phyloP scores from a whole-genome alignment of 169 alveolate species.

The Ophryocystis elektroscirrha region DNA sequence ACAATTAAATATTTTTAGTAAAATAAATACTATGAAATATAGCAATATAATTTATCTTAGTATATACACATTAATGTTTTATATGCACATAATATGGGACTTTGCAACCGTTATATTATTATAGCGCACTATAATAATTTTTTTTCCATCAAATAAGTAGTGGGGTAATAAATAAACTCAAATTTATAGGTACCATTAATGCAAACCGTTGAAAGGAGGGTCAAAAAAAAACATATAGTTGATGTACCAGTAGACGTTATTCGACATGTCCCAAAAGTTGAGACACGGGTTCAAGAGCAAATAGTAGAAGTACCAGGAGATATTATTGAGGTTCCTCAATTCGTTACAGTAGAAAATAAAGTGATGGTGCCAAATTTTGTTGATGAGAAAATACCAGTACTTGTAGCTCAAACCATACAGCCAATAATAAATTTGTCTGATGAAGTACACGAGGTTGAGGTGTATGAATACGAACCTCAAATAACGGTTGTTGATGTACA shows the following conservation, averaged over 20 bases:
- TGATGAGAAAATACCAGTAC: background rate
- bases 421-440: background rate
- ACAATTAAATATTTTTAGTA: too few species aligned
- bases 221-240: background rate
- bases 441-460: background rate
- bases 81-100: too few species aligned
- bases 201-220: background rate
- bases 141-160: too few species aligned
- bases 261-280: background rate
- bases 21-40: too few species aligned
- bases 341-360: background rate
- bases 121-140: too few species aligned
- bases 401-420: background rate
- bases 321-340: background rate
- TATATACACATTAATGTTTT: too few species aligned
- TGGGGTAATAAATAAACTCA: too few species aligned
- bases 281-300: background rate
- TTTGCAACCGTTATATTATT: too few species aligned
- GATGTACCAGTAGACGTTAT: background rate
- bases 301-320: background rate
- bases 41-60: too few species aligned
- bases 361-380: background rate
- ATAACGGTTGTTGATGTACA: background rate
- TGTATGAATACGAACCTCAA: background rate
- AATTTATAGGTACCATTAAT: background rate